phyloP scores from a whole-genome alignment of 768 basidiomycete species.

The Glaciozyma antarctica region DNA sequence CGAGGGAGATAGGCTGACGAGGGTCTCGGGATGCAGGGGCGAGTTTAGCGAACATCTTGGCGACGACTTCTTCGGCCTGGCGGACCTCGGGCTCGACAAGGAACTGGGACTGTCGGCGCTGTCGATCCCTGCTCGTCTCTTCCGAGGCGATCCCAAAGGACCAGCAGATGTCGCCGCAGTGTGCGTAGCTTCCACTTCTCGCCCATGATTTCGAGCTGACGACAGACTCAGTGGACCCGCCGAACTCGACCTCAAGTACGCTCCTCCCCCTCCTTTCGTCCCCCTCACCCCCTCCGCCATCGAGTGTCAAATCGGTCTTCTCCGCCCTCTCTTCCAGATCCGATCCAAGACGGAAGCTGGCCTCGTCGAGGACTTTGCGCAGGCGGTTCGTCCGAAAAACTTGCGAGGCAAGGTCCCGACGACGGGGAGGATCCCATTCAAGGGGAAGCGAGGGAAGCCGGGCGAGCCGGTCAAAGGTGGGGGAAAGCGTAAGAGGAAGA shows the following conservation, averaged over 20 bases:
- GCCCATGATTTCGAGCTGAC: background rate
- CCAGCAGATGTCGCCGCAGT: background rate
- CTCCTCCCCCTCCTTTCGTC: constrained; percentile 71
- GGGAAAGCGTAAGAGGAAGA: background rate
- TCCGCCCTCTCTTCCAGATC: constrained; percentile 57
- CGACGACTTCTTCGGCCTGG: constrained; percentile 85
- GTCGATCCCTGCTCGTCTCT: constrained; percentile 64
- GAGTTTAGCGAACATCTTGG: constrained; percentile 79
- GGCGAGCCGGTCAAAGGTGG: background rate
- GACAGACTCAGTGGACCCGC: background rate
- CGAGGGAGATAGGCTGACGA: background rate
- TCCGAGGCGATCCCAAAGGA: constrained; percentile 50
- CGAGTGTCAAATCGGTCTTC: constrained; percentile 73
- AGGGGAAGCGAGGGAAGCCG: background rate
- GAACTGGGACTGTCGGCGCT: constrained; percentile 73
- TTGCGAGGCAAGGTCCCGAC: background rate
- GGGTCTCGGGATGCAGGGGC: constrained; percentile 44
- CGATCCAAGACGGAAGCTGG: constrained; percentile 11
- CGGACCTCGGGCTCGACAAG: constrained; percentile 74
- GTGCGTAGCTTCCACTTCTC: background rate
- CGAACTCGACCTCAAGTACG: constrained; percentile 55
- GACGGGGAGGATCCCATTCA: background rate
- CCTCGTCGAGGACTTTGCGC: constrained; percentile 3
- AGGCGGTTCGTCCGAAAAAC: background rate
- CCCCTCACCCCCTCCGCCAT: constrained; percentile 57